Conservation (phyloP, 164 flowering plant genomes). For the Nelumbo lutea region DNA sequence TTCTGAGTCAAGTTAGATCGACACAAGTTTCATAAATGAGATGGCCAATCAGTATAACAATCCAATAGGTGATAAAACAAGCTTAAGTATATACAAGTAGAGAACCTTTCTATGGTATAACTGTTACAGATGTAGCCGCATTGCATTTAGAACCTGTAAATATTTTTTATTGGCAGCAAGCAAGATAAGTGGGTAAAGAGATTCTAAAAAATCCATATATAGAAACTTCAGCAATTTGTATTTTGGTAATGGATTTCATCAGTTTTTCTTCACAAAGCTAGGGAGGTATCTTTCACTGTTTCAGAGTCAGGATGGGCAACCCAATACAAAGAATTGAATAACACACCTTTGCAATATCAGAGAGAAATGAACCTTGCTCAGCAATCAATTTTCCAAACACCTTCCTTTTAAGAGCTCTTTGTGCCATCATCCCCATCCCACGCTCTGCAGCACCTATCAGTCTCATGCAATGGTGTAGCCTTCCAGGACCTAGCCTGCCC, state of each 20-base stretch:
- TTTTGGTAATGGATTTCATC: neutral
- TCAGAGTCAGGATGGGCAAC: neutral
- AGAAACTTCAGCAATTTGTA: too few species aligned
- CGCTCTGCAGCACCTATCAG: slow-evolving; percentile 89
- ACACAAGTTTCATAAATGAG: too few species aligned
- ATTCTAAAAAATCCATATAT: too few species aligned
- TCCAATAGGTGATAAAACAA: too few species aligned
- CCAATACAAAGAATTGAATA: neutral
- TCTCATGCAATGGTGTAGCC: slow-evolving; percentile 98
- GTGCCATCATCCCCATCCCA: slow-evolving; percentile 77
- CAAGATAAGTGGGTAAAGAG: too few species aligned
- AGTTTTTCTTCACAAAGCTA: neutral
- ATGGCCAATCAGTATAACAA: too few species aligned
- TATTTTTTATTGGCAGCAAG: too few species aligned
- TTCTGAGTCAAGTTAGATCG: too few species aligned
- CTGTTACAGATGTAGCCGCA: too few species aligned
- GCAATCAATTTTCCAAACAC: slow-evolving; percentile 91
- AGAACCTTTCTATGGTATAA: too few species aligned
- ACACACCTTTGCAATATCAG: slow-evolving; percentile 86
- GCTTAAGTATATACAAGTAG: too few species aligned
- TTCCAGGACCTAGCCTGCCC: slow-evolving; percentile 98
- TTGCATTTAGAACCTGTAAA: too few species aligned
- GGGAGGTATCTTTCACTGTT: neutral
- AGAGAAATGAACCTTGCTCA: slow-evolving; percentile 86
- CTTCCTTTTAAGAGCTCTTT: slow-evolving; percentile 74